Conservation (phyloP, 1,284 basidiomycete genomes). For the Farysia itapuensis region DNA sequence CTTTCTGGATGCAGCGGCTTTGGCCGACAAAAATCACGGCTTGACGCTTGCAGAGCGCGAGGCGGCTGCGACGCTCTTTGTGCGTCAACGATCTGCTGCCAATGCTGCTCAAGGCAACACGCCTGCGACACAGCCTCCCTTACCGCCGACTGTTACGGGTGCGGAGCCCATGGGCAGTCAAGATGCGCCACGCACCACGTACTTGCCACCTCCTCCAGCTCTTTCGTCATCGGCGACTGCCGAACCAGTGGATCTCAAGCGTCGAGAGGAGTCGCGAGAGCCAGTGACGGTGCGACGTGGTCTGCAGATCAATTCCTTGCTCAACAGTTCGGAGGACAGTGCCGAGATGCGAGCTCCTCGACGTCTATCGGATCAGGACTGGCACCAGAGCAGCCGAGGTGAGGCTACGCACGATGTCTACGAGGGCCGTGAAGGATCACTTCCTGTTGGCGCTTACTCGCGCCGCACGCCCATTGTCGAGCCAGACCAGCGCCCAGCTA, state of each 20-base stretch:
- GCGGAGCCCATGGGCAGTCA: neutral
- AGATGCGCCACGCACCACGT: neutral
- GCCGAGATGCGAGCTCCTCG: slow-evolving; percentile 3
- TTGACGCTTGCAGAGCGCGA: slow-evolving; percentile 34
- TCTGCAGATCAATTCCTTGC: slow-evolving; percentile 45
- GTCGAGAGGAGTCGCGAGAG: slow-evolving; percentile 20
- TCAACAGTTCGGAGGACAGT: slow-evolving; percentile 33
- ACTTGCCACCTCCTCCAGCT: neutral
- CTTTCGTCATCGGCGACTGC: slow-evolving; percentile 1
- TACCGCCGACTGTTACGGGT: neutral
- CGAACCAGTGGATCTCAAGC: slow-evolving; percentile 5
- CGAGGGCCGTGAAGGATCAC: slow-evolving; percentile 15
- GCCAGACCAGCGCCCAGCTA: slow-evolving; percentile 10
- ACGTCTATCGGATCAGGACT: slow-evolving; percentile 38
- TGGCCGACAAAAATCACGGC: slow-evolving; percentile 40
- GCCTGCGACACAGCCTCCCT: neutral
- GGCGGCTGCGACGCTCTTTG: slow-evolving; percentile 24
- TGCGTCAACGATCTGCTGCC: slow-evolving; percentile 19
- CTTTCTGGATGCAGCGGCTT: slow-evolving; percentile 48
- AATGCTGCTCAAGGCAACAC: slow-evolving; percentile 3
- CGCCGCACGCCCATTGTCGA: slow-evolving; percentile 5
- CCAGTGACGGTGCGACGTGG: slow-evolving; percentile 25
- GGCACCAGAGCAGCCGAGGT: slow-evolving; percentile 24
- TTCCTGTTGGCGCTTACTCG: slow-evolving; percentile 13
- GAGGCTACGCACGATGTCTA: neutral